A percentile compares a stretch with the other conserved stretches of the same genome.
Evolutionary conservation across 495 filamentous ascomycete species (phyloP).

Genomic region (Talaromyces thailandensis): DNA sequence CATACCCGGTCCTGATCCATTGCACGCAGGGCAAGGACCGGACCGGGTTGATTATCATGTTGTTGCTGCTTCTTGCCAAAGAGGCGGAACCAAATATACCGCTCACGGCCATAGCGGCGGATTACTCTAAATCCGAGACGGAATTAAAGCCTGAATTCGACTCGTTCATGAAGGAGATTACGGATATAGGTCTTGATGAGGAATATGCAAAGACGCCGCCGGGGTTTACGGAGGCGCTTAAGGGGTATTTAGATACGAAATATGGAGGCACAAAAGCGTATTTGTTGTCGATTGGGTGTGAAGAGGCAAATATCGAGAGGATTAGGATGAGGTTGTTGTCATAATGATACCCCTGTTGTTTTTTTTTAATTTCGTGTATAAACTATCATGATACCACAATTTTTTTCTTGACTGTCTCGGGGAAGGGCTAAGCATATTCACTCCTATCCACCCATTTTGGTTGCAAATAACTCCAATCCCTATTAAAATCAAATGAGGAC

Average conservation of each 20-base stretch:
- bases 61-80: constrained; percentile 50
- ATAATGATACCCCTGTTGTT: background rate
- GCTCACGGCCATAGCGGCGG: constrained; percentile 45
- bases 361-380: background rate
- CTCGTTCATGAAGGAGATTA: constrained; percentile 57
- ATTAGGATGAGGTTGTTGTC: background rate
- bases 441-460: constrained; percentile 29
- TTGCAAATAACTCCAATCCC: constrained; percentile 35
- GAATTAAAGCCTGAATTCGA: constrained; percentile 53
- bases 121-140: constrained; percentile 57
- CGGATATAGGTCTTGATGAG: constrained; percentile 54
- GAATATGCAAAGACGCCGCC: constrained; percentile 57
- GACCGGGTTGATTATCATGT: constrained; percentile 62
- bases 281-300: constrained; percentile 49
- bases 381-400: background rate
- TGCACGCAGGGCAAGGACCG: constrained; percentile 88
- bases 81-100: constrained; percentile 36
- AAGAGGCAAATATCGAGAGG: constrained; percentile 21
- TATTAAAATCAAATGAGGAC: constrained; percentile 34
- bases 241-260: constrained; percentile 36
- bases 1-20: constrained; percentile 60
- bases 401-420: background rate
- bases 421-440: constrained; percentile 14
- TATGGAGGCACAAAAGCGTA: constrained; percentile 59
- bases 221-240: constrained; percentile 43